Evolutionary conservation across 495 filamentous ascomycete genomes (phyloP), one percentile per base, ranked within the genome.

Genomic region (Aspergillus haitiensis): DNA sequence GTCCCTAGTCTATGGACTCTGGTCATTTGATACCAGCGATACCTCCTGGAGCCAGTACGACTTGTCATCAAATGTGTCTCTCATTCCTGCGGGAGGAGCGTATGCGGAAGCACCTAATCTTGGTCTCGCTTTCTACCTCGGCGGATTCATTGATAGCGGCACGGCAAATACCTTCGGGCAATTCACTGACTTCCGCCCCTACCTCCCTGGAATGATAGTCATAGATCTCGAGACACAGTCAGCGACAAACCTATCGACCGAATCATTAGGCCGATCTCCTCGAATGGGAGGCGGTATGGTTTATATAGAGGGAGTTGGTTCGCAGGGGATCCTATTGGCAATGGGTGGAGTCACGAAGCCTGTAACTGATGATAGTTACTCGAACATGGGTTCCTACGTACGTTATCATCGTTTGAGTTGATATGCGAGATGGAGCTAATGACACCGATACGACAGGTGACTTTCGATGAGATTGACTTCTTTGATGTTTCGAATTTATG

Each of bases 101-200:
- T 70, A 54, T 47, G 65, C 77, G 13, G 73, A 77, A 34, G 70
- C 70, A 7, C 59, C 64, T 37, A 66, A 75, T 32, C 70, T 67
- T 21, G 67, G 71, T 6, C 62, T 78, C 1, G 72, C 55, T 10
- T 78, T 80, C 59, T 80, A 69, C 46, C 63, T 81, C 42, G 77
- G 77, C 58, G 77, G 76, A 9, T 60, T 68, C 51, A 60, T 78
- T 39, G 71, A 80, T 55, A 62, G 62, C 31, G 74, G 74, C 6
- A 72, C 60, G 8, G 72, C 70, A 0, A 32, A 54, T 21, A 40
- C 21, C 18, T 53, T 70, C 5, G 65, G 46, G 16, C 55, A 61
- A 10, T 37, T 15, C 6, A 64, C 60, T 11, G 21, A 63, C 12
- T 32, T 58, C 21, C 33, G 40, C 11, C 45, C 35, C 15, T 72